phyloP scores from a whole-genome alignment of 768 basidiomycete species.

The Pleurotus tuoliensis region DNA sequence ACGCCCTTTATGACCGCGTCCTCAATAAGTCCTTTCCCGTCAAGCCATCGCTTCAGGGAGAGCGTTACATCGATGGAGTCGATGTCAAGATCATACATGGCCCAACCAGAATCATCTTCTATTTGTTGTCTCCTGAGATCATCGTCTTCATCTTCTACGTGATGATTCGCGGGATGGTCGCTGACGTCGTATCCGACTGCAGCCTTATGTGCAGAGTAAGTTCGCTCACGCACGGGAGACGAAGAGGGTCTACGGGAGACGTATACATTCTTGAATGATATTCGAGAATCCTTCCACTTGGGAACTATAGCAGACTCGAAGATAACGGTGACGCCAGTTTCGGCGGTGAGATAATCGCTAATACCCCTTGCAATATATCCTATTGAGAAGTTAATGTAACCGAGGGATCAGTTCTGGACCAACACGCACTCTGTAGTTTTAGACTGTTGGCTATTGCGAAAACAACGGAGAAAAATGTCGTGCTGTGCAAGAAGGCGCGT shows the following conservation, averaged over 20 bases:
- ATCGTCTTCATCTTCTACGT: constrained; percentile 51
- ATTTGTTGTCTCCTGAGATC: constrained; percentile 36
- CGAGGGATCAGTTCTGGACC: not conserved
- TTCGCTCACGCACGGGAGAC: constrained; percentile 10
- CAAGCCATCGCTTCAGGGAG: constrained; percentile 88
- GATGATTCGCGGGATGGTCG: constrained; percentile 70
- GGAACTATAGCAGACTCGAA: constrained; percentile 98
- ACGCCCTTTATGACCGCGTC: constrained; percentile 93
- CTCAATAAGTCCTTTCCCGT: constrained; percentile 90
- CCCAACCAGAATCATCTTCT: constrained; percentile 67
- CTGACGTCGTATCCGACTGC: constrained; percentile 75
- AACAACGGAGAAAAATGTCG: constrained; percentile 92
- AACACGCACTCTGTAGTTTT: constrained; percentile 65
- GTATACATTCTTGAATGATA: constrained; percentile 97
- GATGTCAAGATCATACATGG: constrained; percentile 90
- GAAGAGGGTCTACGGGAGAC: constrained; percentile 71
- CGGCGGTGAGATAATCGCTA: constrained; percentile 88
- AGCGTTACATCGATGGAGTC: constrained; percentile 95
- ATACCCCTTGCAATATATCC: constrained; percentile 84
- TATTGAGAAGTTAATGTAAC: constrained; percentile 21
- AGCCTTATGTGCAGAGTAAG: constrained; percentile 41
- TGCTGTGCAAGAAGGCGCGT: constrained; percentile 41
- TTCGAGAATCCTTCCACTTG: constrained; percentile 92
- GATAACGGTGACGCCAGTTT: constrained; percentile 91
- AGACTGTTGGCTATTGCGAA: constrained; percentile 89